Evolutionary conservation across 2,329 filamentous ascomycete genomes (phyloP), one percentile per base, ranked within the genome.

Genomic region (Phaeosphaeria sp.): DNA sequence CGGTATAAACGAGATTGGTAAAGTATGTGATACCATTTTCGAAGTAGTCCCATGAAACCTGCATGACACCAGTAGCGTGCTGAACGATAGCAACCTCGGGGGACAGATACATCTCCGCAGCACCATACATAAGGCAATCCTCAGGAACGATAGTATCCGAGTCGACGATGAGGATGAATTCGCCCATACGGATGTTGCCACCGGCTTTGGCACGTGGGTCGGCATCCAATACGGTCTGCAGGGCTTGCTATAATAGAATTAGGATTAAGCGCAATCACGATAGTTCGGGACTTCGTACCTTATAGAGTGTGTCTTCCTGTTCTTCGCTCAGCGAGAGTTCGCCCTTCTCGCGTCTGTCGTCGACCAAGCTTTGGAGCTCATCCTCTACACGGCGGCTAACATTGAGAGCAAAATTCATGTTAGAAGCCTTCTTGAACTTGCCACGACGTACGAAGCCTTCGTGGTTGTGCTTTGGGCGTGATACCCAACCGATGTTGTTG

Each of bases 181-280:
- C 91, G 53, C 92, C 92, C 45, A 95, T 82, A 50, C 91, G 90
- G 65, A 96, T 89, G 76, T 95, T 92, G 57, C 91, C 91, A 72
- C 92, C 90, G 33, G 91, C 91, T 88, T 89, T 68, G 2, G 64
- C 91, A 18, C 89, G 90, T 25, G 88, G 85, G 33, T 89, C 88
- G 55, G 91, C 86, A 48, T 87, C 84, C 22, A 93, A 82, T 18
- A 89, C 86, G 63, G 90, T 85, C 63, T 86, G 84, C 44, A 93
- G 58, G 17, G 65, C 64, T 27, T 71, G 55, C 7, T 63, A 22
- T 13, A 13, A 36, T 13, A 13, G 15, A 7, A 13, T 36, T 36
- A 36, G 30, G 30, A 36, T 3, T 7, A 13, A 36, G 30, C 11
- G 15, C 30, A 6, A 3, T 13, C 6, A 13, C 3, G 30, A 13